Evolutionary conservation across 805 yeast species (phyloP).

Genomic region (Cyberlindnera amylophila): DNA sequence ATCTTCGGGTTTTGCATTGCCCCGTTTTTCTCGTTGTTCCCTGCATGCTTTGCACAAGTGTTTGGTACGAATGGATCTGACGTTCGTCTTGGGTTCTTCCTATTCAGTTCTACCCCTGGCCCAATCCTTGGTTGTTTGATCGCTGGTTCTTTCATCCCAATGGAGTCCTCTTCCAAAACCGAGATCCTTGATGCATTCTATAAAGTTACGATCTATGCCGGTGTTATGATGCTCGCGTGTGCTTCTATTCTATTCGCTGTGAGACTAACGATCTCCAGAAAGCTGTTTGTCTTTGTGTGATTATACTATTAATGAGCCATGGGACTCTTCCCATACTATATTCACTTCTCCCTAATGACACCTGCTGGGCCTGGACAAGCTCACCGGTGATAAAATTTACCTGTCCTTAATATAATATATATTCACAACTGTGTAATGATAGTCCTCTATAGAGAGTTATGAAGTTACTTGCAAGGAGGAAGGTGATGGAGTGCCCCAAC

Average conservation of each 20-base stretch:
- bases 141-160: slow-evolving; percentile 24
- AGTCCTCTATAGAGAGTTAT: too few relatives aligned
- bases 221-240: slow-evolving; percentile 16
- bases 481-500: too few relatives aligned
- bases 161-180: slow-evolving; percentile 3
- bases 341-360: too few relatives aligned
- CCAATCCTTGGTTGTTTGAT: slow-evolving; percentile 24
- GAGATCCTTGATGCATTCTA: slow-evolving; percentile 15
- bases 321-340: too few relatives aligned
- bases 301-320: too few relatives aligned
- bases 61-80: slow-evolving; percentile 22
- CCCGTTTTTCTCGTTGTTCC: slow-evolving; percentile 22
- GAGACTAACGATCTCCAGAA: slow-evolving; percentile 15
- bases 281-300: slow-evolving; percentile 17
- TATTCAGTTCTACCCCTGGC: slow-evolving; percentile 21
- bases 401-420: too few relatives aligned
- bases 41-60: slow-evolving; percentile 23
- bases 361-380: too few relatives aligned
- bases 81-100: slow-evolving; percentile 18
- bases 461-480: too few relatives aligned
- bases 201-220: slow-evolving; percentile 20
- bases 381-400: too few relatives aligned
- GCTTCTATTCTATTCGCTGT: slow-evolving; percentile 10
- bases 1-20: slow-evolving; percentile 22
- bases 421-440: too few relatives aligned